These are phyloP conservation scores for Diaporthe caulivora DNA, from an alignment of 2,329 filamentous ascomycete species.

Conservation along the genomic window DNA sequence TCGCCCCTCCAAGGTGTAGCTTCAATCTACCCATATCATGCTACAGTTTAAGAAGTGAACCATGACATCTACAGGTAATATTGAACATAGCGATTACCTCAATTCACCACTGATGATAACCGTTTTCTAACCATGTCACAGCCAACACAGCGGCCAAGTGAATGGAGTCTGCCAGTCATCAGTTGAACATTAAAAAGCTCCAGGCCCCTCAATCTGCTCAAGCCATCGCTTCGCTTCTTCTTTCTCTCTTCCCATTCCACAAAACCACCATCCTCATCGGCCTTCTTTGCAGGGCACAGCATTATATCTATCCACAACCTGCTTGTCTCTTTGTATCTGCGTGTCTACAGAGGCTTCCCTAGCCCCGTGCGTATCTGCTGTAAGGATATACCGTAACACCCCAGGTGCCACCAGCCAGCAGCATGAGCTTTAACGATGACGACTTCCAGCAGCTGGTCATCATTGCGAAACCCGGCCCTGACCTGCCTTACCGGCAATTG, in stretches of 20 bases:
- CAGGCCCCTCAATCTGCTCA: neutral
- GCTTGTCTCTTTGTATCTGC: neutral
- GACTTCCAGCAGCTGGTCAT: neutral
- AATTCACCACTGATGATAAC: neutral
- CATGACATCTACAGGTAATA: neutral
- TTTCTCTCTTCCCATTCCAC: neutral
- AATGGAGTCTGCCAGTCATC: neutral
- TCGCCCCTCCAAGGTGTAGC: too few relatives aligned
- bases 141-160: neutral
- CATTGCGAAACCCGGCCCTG: neutral
- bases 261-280: neutral
- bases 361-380: neutral
- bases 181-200: neutral
- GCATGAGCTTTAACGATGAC: too few relatives aligned
- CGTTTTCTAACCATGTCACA: neutral
- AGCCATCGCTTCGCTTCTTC: neutral
- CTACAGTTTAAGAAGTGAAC: too few relatives aligned
- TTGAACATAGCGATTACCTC: neutral
- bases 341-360: neutral
- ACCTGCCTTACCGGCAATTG: neutral
- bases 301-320: neutral
- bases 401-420: neutral
- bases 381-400: neutral
- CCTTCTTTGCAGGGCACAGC: neutral
- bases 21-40: too few relatives aligned